A percentile compares a stretch with the other conserved stretches of the same genome.
Evolutionary conservation across 2,329 filamentous ascomycete genomes (phyloP).

Genomic region (Shiraia bambusicola): DNA sequence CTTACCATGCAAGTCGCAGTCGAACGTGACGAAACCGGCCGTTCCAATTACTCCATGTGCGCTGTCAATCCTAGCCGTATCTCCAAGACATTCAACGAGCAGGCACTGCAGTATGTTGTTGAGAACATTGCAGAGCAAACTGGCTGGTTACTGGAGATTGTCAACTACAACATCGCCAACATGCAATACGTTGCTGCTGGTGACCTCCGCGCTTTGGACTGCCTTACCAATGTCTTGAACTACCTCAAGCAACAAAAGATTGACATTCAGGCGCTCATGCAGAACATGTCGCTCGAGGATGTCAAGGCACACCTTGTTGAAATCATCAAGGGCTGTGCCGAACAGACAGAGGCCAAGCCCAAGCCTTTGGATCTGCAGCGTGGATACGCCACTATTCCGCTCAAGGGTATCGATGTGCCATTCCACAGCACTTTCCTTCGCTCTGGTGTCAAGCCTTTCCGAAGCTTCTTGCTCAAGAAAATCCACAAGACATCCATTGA

Average conservation of each 20-base stretch:
- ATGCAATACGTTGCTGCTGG: constrained; percentile 70
- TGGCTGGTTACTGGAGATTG: constrained; percentile 94
- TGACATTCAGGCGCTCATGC: constrained; percentile 90
- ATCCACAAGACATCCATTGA: constrained; percentile 99
- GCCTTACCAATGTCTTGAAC: constrained; percentile 79
- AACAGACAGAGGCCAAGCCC: constrained; percentile 86
- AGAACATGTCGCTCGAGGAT: constrained; percentile 81
- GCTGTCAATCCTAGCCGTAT: constrained; percentile 98
- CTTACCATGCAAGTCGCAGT: constrained; percentile 99
- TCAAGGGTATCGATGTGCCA: constrained; percentile 95
- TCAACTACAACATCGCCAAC: constrained; percentile 84
- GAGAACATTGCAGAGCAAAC: constrained; percentile 93
- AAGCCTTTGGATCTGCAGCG: constrained; percentile 86
- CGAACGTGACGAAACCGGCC: constrained; percentile 87
- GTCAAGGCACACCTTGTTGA: constrained; percentile 86
- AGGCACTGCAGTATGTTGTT: constrained; percentile 93
- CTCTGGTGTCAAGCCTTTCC: constrained; percentile 98
- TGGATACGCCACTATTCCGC: constrained; percentile 94
- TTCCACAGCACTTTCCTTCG: constrained; percentile 99
- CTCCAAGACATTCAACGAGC: constrained; percentile 97
- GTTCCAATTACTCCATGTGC: constrained; percentile 99
- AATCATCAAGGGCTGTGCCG: constrained; percentile 86
- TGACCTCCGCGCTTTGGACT: constrained; percentile 66
- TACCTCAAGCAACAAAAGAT: constrained; percentile 96
- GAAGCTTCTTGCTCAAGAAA: constrained; percentile 98